These are phyloP conservation scores for Xylariaceae sp. DNA, from an alignment of 2,329 filamentous ascomycete species.

Conservation along the genomic window DNA sequence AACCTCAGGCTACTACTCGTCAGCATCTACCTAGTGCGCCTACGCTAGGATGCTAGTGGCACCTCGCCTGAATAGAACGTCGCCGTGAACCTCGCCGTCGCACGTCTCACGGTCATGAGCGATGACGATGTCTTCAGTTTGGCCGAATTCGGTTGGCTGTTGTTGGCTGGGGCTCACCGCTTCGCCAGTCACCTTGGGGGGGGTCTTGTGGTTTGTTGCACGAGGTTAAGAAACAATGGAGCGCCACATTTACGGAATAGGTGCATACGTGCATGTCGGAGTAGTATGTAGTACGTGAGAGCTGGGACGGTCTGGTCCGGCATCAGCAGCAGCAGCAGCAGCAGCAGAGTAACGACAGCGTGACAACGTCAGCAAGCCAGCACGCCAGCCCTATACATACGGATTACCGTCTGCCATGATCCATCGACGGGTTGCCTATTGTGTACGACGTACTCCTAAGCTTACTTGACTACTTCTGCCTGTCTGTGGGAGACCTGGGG, in stretches of 20 bases:
- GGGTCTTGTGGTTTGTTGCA: constrained; percentile 11
- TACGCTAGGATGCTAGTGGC: too few species aligned
- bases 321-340: background rate
- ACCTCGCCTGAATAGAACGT: background rate
- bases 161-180: constrained; percentile 14
- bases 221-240: constrained; percentile 12
- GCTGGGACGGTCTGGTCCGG: background rate
- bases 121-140: constrained; percentile 15
- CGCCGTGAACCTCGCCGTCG: background rate
- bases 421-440: too few species aligned
- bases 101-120: background rate
- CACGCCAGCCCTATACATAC: constrained; percentile 15
- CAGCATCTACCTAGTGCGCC: too few species aligned
- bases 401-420: background rate
- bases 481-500: too few species aligned
- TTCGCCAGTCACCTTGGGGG: constrained; percentile 8
- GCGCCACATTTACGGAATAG: constrained; percentile 6
- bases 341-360: background rate
- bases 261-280: background rate
- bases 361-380: background rate
- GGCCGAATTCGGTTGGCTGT: constrained; percentile 2
- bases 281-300: background rate
- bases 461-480: too few species aligned
- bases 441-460: too few species aligned
- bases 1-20: too few species aligned